A percentile compares a stretch with the other conserved stretches of the same genome.
Conservation (phyloP, 2,329 filamentous ascomycete species). For the Boeremia lycopersici region DNA sequence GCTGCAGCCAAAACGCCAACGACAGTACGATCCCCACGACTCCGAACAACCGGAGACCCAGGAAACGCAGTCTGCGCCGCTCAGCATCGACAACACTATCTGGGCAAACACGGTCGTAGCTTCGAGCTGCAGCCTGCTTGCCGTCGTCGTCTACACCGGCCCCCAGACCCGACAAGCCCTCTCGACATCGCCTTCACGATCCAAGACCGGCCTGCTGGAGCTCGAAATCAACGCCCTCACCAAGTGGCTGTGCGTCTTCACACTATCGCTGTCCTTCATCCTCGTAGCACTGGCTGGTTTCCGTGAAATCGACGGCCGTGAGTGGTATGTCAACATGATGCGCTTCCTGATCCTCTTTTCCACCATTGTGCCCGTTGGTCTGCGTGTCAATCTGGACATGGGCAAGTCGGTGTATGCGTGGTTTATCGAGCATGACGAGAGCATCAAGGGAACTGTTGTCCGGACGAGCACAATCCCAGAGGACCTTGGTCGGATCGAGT, state of each 20-base stretch:
- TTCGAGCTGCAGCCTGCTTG: conserved; percentile 85
- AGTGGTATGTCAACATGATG: conserved; percentile 97
- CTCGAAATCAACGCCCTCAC: conserved; percentile 97
- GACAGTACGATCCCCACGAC: conserved; percentile 54
- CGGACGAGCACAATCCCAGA: conserved; percentile 97
- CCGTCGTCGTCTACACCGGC: conserved; percentile 92
- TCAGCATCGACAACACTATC: conserved; percentile 95
- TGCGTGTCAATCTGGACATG: conserved; percentile 95
- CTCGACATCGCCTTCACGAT: conserved; percentile 88
- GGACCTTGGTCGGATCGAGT: conserved; percentile 93
- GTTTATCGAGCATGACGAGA: conserved; percentile 90
- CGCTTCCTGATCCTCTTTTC: conserved; percentile 98
- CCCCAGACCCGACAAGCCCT: conserved; percentile 91
- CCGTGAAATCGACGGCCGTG: conserved; percentile 64
- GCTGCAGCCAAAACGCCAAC: conserved; percentile 62
- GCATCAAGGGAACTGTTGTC: conserved; percentile 90
- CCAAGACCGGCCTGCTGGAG: conserved; percentile 91
- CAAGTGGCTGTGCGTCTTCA: conserved; percentile 92
- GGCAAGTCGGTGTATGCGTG: conserved; percentile 95
- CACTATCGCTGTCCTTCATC: conserved; percentile 81
- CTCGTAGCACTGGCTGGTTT: conserved; percentile 89
- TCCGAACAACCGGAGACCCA: conserved; percentile 26
- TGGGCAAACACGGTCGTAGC: conserved; percentile 99
- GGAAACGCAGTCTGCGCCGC: conserved; percentile 65
- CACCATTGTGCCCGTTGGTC: conserved; percentile 97